Conservation (phyloP, 2,329 filamentous ascomycete genomes). For the Penicillium sp. region DNA sequence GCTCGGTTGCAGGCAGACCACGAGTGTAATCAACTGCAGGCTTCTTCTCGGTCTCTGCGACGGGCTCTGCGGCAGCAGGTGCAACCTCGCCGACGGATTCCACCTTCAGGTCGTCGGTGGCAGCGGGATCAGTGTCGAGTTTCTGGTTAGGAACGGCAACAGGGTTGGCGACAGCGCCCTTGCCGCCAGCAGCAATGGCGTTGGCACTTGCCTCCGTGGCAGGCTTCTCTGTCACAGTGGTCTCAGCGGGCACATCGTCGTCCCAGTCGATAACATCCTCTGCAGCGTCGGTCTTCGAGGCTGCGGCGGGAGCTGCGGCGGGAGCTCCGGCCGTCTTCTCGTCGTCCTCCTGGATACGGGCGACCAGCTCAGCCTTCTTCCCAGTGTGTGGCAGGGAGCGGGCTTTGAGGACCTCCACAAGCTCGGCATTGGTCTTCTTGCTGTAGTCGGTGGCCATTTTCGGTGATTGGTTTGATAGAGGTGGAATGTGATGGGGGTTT, state of each 20-base stretch:
- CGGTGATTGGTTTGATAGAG: slow-evolving; percentile 1
- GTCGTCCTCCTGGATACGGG: slow-evolving; percentile 49
- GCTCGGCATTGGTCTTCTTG: slow-evolving; percentile 52
- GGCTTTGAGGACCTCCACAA: slow-evolving; percentile 51
- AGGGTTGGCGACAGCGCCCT: slow-evolving; percentile 40
- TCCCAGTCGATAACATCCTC: slow-evolving; percentile 51
- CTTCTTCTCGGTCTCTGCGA: slow-evolving; percentile 30
- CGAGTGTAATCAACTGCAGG: slow-evolving; percentile 41
- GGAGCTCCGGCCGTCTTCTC: slow-evolving; percentile 19
- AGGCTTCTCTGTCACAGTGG: slow-evolving; percentile 25
- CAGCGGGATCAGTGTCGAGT: slow-evolving; percentile 38
- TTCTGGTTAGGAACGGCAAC: slow-evolving; percentile 43
- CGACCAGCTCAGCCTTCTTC: slow-evolving; percentile 52
- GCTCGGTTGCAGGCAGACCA: slow-evolving; percentile 44
- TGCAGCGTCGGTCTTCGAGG: slow-evolving; percentile 29
- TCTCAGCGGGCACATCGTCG: slow-evolving; percentile 36
- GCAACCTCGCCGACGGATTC: slow-evolving; percentile 27
- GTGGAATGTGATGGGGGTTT: not conserved
- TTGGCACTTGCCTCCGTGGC: slow-evolving; percentile 33
- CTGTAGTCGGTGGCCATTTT: slow-evolving; percentile 47
- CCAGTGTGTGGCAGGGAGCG: slow-evolving; percentile 49
- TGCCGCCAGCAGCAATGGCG: slow-evolving; percentile 40
- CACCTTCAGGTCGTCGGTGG: slow-evolving; percentile 40
- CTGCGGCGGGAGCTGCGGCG: slow-evolving; percentile 20
- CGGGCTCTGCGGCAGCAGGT: slow-evolving; percentile 19